A percentile compares a stretch with the other conserved stretches of the same genome.
Conservation (phyloP, 2,329 filamentous ascomycete species). For the Fusarium sp. region DNA sequence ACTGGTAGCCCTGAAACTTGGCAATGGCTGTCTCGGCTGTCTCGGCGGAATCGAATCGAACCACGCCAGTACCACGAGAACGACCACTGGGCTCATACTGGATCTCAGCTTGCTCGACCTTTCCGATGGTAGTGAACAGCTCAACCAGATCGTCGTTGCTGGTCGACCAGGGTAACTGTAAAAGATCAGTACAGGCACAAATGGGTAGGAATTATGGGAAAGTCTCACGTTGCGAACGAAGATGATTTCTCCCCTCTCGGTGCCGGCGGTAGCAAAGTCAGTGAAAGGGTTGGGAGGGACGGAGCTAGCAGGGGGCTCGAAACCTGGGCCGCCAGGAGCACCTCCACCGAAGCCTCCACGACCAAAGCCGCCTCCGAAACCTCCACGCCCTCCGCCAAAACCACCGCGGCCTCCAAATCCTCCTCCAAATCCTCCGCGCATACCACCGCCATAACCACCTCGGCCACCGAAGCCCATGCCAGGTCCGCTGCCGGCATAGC, state of each 20-base stretch:
- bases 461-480: constrained; percentile 64
- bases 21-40: constrained; percentile 93
- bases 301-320: constrained; percentile 60
- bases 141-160: constrained; percentile 98
- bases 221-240: constrained; percentile 94
- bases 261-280: constrained; percentile 87
- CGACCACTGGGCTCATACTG: constrained; percentile 97
- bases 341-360: constrained; percentile 58
- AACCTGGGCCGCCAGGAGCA: constrained; percentile 48
- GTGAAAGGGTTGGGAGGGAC: constrained; percentile 88
- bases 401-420: constrained; percentile 61
- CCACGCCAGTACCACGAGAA: constrained; percentile 95
- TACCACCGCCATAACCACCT: constrained; percentile 68
- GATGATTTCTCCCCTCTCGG: constrained; percentile 84
- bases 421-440: constrained; percentile 68
- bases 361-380: constrained; percentile 56
- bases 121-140: constrained; percentile 96
- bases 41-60: constrained; percentile 84
- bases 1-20: constrained; percentile 98
- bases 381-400: constrained; percentile 55
- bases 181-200: constrained; percentile 33
- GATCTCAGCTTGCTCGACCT: constrained; percentile 98
- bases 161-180: constrained; percentile 94
- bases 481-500: constrained; percentile 77
- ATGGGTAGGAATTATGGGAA: not conserved